Conservation (phyloP, 2,329 filamentous ascomycete genomes). For the Cladosporium velox region DNA sequence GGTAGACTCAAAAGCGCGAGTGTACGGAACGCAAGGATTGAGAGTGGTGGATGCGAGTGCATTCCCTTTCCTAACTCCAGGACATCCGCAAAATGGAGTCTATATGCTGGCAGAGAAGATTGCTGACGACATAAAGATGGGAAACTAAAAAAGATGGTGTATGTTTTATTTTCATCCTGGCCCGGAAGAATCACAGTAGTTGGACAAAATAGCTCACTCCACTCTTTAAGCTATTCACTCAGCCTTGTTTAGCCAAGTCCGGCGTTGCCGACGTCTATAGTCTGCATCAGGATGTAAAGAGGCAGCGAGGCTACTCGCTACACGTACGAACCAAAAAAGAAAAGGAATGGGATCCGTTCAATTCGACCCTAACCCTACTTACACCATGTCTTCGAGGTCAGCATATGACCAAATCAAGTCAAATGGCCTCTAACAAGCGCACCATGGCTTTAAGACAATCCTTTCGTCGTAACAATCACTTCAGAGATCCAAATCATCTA, state of each 20-base stretch:
- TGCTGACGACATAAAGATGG: background rate
- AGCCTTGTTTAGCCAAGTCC: too few relatives aligned
- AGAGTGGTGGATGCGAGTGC: constrained; percentile 29
- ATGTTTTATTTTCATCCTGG: background rate
- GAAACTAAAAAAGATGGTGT: background rate
- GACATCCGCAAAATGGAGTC: constrained; percentile 30
- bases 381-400: background rate
- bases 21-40: too few relatives aligned
- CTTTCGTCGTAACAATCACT: too few relatives aligned
- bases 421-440: background rate
- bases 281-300: too few relatives aligned
- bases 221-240: too few relatives aligned
- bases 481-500: background rate
- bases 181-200: background rate
- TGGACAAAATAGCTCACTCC: too few relatives aligned
- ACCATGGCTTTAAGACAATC: too few relatives aligned
- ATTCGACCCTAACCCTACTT: background rate
- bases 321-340: too few relatives aligned
- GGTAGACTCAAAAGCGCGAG: too few relatives aligned
- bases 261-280: too few relatives aligned
- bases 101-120: constrained; percentile 20
- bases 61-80: constrained; percentile 29
- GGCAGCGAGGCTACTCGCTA: too few relatives aligned
- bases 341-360: too few relatives aligned
- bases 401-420: background rate